Evolutionary conservation across 2,329 filamentous ascomycete species (phyloP).

Genomic region (Stromatinia cepivora): DNA sequence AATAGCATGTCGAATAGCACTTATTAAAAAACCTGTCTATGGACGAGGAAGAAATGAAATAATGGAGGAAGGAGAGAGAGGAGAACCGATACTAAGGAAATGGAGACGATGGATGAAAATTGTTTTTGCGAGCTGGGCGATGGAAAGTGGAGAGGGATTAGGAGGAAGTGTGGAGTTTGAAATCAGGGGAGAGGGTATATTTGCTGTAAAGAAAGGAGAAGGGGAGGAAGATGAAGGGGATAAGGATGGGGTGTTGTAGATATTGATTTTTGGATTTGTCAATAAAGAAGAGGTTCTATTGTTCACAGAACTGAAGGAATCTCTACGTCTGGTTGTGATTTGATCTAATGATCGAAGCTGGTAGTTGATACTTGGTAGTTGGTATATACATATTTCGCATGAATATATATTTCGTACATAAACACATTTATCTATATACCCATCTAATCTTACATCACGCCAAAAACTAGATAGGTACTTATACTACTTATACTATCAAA

Average conservation of each 20-base stretch:
- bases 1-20: constrained; percentile 76
- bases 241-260: background rate
- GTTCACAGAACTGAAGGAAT: no score
- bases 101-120: constrained; percentile 83
- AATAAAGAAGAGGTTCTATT: no score
- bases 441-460: no score
- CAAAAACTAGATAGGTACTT: no score
- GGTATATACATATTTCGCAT: background rate
- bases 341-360: background rate
- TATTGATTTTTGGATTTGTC: background rate
- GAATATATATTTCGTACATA: background rate
- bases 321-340: no score
- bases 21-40: constrained; percentile 69
- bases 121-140: constrained; percentile 80
- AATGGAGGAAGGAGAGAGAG: constrained; percentile 44
- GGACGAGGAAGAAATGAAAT: constrained; percentile 41
- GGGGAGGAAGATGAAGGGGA: constrained; percentile 25
- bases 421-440: no score
- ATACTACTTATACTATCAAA: no score
- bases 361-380: background rate
- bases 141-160: constrained; percentile 51
- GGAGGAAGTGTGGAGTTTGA: constrained; percentile 68
- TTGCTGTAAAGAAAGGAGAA: constrained; percentile 32
- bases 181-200: constrained; percentile 66
- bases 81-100: constrained; percentile 51